These are phyloP conservation scores for Russula sp. DNA, from an alignment of 768 basidiomycete species.

Conservation along the genomic window DNA sequence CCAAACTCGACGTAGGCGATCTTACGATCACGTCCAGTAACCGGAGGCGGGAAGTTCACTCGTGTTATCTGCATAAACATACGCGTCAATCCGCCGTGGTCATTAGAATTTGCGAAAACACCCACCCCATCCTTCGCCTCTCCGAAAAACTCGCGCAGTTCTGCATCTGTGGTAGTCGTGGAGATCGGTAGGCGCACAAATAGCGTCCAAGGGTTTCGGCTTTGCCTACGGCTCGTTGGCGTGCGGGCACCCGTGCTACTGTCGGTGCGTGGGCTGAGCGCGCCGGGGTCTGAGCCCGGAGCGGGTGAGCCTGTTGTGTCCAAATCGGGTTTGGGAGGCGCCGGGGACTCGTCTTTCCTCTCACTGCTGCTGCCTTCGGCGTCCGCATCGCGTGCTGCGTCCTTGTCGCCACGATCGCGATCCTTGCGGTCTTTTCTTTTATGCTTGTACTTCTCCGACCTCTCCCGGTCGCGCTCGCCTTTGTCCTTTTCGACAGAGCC, in stretches of 20 bases:
- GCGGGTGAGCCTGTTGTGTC: slow-evolving; percentile 10
- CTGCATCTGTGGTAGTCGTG: slow-evolving; percentile 51
- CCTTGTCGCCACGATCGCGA: slow-evolving; percentile 41
- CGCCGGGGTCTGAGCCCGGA: slow-evolving; percentile 35
- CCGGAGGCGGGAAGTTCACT: slow-evolving; percentile 49
- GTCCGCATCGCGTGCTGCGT: slow-evolving; percentile 18
- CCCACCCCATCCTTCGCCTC: slow-evolving; percentile 62
- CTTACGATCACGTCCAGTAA: slow-evolving; percentile 42
- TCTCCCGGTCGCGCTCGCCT: slow-evolving; percentile 34
- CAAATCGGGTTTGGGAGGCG: slow-evolving; percentile 27
- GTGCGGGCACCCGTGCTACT: slow-evolving; percentile 60
- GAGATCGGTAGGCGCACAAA: slow-evolving; percentile 63
- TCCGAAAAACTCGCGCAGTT: slow-evolving; percentile 70
- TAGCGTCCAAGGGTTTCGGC: slow-evolving; percentile 76
- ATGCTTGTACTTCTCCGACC: slow-evolving; percentile 46
- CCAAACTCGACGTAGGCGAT: slow-evolving; percentile 87
- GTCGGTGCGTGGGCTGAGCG: slow-evolving; percentile 39
- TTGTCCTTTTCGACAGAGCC: slow-evolving; percentile 16
- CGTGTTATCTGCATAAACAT: slow-evolving; percentile 49
- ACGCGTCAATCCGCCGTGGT: not conserved
- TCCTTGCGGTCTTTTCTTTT: slow-evolving; percentile 61
- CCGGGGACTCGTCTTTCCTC: slow-evolving; percentile 29
- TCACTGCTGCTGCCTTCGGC: slow-evolving; percentile 24
- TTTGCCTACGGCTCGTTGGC: slow-evolving; percentile 55
- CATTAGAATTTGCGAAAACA: slow-evolving; percentile 15